Conservation (phyloP, 2,329 filamentous ascomycete genomes). For the Sphaceloma murrayae region DNA sequence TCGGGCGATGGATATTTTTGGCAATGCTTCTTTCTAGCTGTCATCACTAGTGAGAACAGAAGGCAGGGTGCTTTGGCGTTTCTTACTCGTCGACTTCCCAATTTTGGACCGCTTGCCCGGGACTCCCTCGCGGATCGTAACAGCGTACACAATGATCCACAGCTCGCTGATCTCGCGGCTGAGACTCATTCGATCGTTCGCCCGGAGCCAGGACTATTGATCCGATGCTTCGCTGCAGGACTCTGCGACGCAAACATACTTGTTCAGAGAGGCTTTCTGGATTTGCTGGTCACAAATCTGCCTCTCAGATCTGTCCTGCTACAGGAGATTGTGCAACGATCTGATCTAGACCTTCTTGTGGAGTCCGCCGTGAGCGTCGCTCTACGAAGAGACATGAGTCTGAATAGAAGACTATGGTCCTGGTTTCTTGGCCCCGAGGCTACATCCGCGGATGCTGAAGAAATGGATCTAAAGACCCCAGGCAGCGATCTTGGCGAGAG, state of each 20-base stretch:
- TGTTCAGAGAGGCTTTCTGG: conserved; percentile 87
- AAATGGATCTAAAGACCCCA: conserved; percentile 21
- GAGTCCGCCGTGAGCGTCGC: conserved; percentile 81
- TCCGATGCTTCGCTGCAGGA: conserved; percentile 87
- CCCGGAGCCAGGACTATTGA: conserved; percentile 80
- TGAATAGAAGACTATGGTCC: conserved; percentile 89
- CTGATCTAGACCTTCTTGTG: conserved; percentile 73
- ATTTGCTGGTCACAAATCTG: conserved; percentile 81
- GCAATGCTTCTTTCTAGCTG: conserved; percentile 93
- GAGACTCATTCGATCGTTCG: conserved; percentile 62
- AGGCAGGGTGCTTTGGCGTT: conserved; percentile 83
- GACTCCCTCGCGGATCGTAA: conserved; percentile 3
- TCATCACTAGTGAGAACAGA: conserved; percentile 78
- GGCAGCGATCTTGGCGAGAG: conserved; percentile 34
- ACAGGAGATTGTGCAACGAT: conserved; percentile 60
- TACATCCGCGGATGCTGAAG: conserved; percentile 26
- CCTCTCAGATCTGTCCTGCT: conserved; percentile 75
- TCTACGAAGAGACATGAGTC: conserved; percentile 83
- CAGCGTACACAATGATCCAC: neutral
- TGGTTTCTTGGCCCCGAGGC: conserved; percentile 81
- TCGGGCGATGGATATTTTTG: conserved; percentile 75
- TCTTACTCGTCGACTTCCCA: conserved; percentile 67
- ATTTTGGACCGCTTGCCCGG: conserved; percentile 34
- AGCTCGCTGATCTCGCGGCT: conserved; percentile 33
- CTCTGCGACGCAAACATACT: conserved; percentile 78